Conservation (phyloP, 768 basidiomycete species). For the Sistotremastrum suecicum region DNA sequence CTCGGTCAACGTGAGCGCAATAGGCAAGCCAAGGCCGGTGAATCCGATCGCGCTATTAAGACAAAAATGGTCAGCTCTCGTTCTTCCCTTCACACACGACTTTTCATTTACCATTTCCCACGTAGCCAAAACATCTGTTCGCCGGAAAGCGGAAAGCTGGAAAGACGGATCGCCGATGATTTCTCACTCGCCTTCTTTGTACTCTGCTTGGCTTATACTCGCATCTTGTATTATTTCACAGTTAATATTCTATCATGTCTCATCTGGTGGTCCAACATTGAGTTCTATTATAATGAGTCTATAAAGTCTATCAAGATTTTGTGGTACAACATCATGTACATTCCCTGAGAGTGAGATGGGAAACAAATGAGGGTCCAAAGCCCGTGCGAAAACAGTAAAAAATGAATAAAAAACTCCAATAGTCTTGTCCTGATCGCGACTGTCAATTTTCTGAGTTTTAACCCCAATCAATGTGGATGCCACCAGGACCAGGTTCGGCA, state of each 20-base stretch:
- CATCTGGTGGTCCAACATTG: no score
- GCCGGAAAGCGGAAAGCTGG: conserved; percentile 75
- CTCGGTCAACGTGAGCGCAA: conserved; percentile 81
- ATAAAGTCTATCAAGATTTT: conserved; percentile 22
- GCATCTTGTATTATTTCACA: no score
- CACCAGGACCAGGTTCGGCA: conserved; percentile 46
- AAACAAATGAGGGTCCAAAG: background rate
- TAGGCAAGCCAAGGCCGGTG: conserved; percentile 79
- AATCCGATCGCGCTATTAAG: conserved; percentile 71
- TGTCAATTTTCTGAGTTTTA: conserved; percentile 15
- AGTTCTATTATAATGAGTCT: no score
- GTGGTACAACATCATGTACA: background rate
- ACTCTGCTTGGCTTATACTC: background rate
- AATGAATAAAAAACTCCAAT: conserved; percentile 10
- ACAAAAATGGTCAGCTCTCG: conserved; percentile 60
- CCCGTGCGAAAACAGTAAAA: background rate
- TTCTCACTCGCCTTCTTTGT: no score
- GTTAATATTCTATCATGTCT: no score
- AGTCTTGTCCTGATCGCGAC: no score
- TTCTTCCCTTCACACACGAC: conserved; percentile 1
- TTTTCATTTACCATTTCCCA: conserved; percentile 2
- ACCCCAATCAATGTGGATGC: conserved; percentile 71
- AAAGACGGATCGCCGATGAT: conserved; percentile 49
- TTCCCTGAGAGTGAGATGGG: background rate
- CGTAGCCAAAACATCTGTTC: conserved; percentile 75